These are phyloP conservation scores for Trichoderma endophyticum DNA, from an alignment of 2,329 filamentous ascomycete species.

Conservation along the genomic window DNA sequence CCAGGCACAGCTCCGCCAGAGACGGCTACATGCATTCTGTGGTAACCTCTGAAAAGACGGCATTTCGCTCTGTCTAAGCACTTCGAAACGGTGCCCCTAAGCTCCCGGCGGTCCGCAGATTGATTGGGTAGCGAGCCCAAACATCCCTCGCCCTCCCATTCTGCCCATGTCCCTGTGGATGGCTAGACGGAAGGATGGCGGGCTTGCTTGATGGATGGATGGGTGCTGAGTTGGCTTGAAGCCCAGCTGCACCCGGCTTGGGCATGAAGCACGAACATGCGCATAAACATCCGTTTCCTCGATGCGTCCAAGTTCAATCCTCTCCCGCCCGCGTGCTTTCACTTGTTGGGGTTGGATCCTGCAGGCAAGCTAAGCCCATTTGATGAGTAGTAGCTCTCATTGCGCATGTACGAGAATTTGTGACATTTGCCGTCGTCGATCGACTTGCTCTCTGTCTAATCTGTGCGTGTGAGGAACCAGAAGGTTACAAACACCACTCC, in stretches of 20 bases:
- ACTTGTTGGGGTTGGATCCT: neutral
- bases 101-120: neutral
- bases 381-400: neutral
- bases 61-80: neutral
- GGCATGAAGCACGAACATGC: conserved; percentile 12
- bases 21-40: conserved; percentile 12
- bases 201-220: conserved; percentile 14
- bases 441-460: neutral
- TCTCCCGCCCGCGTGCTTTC: neutral
- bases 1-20: conserved; percentile 6
- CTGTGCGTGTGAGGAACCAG: neutral
- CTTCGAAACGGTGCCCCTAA: neutral
- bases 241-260: conserved; percentile 14
- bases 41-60: conserved; percentile 10
- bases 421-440: neutral
- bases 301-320: neutral
- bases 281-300: neutral
- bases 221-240: conserved; percentile 20
- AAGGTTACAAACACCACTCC: neutral
- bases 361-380: conserved; percentile 12
- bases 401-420: neutral
- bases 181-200: neutral
- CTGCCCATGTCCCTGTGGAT: conserved; percentile 9
- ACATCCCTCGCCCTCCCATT: neutral
- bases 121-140: neutral